Evolutionary conservation across 805 yeast species (phyloP), one percentile per base, ranked within the genome.

Genomic region (Maudiozyma bulderi): DNA sequence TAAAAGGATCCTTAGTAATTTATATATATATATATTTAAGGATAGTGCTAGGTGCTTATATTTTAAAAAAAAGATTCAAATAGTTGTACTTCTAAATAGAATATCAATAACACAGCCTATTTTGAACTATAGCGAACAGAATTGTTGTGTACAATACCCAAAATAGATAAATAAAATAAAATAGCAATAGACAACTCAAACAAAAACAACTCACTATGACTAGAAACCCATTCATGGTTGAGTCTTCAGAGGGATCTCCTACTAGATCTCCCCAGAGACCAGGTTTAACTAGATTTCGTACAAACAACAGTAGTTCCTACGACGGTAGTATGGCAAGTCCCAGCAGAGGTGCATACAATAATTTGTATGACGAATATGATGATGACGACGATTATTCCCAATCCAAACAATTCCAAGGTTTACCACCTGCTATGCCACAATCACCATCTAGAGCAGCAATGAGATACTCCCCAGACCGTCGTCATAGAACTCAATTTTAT

Each of bases 381-480:
- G 46, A 47, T n/a, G 61, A 51, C 14, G 57, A 51, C 26, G 60
- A 54, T 28, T 54, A 52, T 20, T 59, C 61, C 26, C 57, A 57
- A 6, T 57, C 66, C 3, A 57, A 57, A 14, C 57, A 55, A n/a
- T 64, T 64, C 44, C 66, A 65, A 53, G 68, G 67, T 7, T 53
- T 64, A 34, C 67, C 67, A 6, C 58, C 52, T 41, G 65, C 65
- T 7, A 45, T 62, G 26, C 68, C 68, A 5, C 59, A 54, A 49
- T 72, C 76, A 0, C 77, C 77, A 7, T 67, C 70, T 1, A 67
- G 58, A 49, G 69, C 70, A 43, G 67, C 69, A 53, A 62, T 56
- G 48, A 55, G 71, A 64, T 59, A 68, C 61, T 52, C 69, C 55
- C 62, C 78, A 61, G 58, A 67, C 58, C 61, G 73, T 64, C 64